These are phyloP conservation scores for Gyrodon lividus DNA, from an alignment of 768 basidiomycete species.

Conservation along the genomic window DNA sequence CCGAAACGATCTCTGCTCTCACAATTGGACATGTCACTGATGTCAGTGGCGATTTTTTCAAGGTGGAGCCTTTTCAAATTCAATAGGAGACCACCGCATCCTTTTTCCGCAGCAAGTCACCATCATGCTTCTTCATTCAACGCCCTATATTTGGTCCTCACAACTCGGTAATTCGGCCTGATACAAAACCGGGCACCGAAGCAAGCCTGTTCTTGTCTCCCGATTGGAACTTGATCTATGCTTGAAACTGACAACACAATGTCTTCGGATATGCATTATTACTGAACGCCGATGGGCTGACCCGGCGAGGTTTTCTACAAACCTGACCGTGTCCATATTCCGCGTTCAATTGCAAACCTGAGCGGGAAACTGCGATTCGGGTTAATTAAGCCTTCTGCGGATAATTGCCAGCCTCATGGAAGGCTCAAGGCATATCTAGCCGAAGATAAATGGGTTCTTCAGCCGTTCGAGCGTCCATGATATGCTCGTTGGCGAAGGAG, in stretches of 20 bases:
- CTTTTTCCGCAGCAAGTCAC: not conserved
- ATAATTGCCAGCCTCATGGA: constrained; percentile 27
- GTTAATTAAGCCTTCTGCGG: constrained; percentile 26
- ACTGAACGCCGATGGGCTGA: not conserved
- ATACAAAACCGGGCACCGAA: not conserved
- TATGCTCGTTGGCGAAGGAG: constrained; percentile 5
- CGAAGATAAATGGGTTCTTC: constrained; percentile 19
- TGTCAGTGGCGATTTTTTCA: constrained; percentile 3
- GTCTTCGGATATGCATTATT: not conserved
- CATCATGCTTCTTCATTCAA: not conserved
- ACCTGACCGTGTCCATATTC: constrained; percentile 19
- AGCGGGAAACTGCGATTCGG: constrained; percentile 6
- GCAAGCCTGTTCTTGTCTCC: not conserved
- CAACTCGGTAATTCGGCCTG: not conserved
- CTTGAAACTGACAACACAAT: too few relatives aligned
- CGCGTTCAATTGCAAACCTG: constrained; percentile 1
- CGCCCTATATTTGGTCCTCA: not conserved
- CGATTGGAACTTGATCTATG: not conserved
- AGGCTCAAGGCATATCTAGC: constrained; percentile 30
- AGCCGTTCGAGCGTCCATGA: not conserved
- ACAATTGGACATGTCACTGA: not conserved
- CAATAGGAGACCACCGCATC: too few relatives aligned
- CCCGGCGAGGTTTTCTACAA: too few relatives aligned
- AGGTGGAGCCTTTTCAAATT: constrained; percentile 29
- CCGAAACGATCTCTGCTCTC: constrained; percentile 8